Conservation (phyloP, 371 early-diverging fungal species). For the Basidiobolus meristosporus region DNA sequence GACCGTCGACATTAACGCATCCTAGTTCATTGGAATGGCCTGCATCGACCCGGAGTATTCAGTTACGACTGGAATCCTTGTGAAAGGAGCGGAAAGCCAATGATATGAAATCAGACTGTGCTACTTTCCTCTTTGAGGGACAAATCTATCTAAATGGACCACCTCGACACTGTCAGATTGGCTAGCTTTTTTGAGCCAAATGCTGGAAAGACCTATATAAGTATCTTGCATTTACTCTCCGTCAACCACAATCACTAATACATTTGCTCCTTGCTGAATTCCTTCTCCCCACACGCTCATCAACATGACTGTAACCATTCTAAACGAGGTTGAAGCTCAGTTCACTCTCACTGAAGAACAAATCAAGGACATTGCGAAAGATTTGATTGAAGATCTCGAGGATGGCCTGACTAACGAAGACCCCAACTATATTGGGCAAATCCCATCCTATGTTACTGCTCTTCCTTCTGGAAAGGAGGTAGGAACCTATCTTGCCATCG, state of each 20-base stretch:
- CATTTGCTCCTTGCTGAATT: too few species aligned
- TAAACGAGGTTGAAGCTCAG: slow-evolving; percentile 9
- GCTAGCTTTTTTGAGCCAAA: too few species aligned
- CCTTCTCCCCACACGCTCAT: slow-evolving; percentile 6
- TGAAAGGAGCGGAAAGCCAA: too few species aligned
- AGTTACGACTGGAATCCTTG: too few species aligned
- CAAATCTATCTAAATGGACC: too few species aligned
- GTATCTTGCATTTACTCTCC: background rate
- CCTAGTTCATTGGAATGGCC: too few species aligned
- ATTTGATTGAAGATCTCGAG: slow-evolving; percentile 17
- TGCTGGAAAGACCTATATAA: too few species aligned
- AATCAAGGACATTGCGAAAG: slow-evolving; percentile 23
- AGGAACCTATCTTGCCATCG: slow-evolving; percentile 73
- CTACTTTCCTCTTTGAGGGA: too few species aligned
- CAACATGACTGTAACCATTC: slow-evolving; percentile 4
- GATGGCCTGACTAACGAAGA: slow-evolving; percentile 26
- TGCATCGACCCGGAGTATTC: too few species aligned
- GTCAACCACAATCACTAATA: slow-evolving; percentile 3
- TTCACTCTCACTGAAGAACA: slow-evolving; percentile 17
- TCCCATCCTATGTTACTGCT: slow-evolving; percentile 69
- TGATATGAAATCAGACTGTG: too few species aligned
- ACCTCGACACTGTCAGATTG: too few species aligned
- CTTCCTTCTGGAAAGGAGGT: slow-evolving; percentile 71
- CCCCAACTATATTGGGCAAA: slow-evolving; percentile 17
- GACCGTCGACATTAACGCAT: too few species aligned